Evolutionary conservation across 345 rosid genomes (phyloP).

Genomic region (Camelina neglecta): DNA sequence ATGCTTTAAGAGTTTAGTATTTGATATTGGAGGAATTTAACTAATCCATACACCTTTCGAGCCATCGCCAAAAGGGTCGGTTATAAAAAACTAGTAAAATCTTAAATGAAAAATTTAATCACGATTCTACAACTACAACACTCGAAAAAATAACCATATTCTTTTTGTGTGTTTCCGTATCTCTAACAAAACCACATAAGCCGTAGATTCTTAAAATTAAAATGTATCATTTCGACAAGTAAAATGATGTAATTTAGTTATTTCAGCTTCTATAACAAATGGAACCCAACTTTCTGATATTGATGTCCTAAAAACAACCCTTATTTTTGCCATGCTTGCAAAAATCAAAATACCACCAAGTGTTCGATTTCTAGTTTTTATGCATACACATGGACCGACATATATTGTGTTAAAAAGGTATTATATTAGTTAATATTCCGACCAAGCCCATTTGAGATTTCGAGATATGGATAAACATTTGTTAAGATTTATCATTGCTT

Average conservation of each 20-base stretch:
- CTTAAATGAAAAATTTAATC: not conserved
- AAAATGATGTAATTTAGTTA: no score
- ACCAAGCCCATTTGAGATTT: slow-evolving; percentile 8
- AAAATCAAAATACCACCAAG: not conserved
- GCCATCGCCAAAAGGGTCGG: slow-evolving; percentile 27
- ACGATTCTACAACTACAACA: not conserved
- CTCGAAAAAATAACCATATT: not conserved
- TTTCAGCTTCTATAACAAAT: no score
- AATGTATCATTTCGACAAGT: no score
- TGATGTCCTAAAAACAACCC: no score
- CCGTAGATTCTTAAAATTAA: not conserved
- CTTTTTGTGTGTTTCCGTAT: not conserved
- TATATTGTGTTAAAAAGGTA: not conserved
- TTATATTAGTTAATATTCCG: slow-evolving; percentile 9
- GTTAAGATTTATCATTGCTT: slow-evolving; percentile 11
- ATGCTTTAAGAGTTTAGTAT: slow-evolving; percentile 30
- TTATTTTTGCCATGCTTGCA: not conserved
- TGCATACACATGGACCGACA: not conserved
- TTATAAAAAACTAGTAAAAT: not conserved
- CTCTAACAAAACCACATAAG: not conserved
- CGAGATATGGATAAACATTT: slow-evolving; percentile 22
- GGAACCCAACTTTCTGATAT: no score
- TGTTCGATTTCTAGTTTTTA: not conserved
- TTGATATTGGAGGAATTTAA: not conserved
- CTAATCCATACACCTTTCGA: slow-evolving; percentile 14